phyloP scores from a whole-genome alignment of 495 filamentous ascomycete species.

The Neurospora sp. region DNA sequence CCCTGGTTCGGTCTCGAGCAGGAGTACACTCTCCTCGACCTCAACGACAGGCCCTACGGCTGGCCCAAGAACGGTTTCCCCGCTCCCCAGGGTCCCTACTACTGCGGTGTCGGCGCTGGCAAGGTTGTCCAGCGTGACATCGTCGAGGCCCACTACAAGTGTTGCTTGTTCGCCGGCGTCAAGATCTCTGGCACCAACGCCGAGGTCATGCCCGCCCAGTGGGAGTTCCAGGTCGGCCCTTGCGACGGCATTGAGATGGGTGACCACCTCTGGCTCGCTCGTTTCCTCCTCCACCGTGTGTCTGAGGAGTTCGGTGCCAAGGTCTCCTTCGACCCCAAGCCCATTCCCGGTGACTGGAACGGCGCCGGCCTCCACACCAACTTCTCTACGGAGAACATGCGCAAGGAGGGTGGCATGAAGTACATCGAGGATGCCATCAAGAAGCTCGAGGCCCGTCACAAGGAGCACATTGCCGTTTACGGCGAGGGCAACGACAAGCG shows the following conservation, averaged over 20 bases:
- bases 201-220: slow-evolving; percentile 88
- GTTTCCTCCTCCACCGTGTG: slow-evolving; percentile 91
- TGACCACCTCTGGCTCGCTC: slow-evolving; percentile 95
- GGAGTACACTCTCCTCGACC: slow-evolving; percentile 63
- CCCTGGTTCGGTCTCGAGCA: slow-evolving; percentile 99
- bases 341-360: slow-evolving; percentile 99
- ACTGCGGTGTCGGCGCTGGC: slow-evolving; percentile 96
- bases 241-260: slow-evolving; percentile 88
- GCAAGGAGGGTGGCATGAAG: slow-evolving; percentile 90
- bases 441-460: slow-evolving; percentile 71
- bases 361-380: slow-evolving; percentile 95
- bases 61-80: slow-evolving; percentile 94
- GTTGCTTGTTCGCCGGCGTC: slow-evolving; percentile 83
- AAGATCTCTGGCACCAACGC: slow-evolving; percentile 98
- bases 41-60: slow-evolving; percentile 79
- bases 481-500: slow-evolving; percentile 86
- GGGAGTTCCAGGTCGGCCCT: slow-evolving; percentile 98
- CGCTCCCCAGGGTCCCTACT: slow-evolving; percentile 90
- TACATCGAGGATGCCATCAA: slow-evolving; percentile 59
- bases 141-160: slow-evolving; percentile 97
- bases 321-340: slow-evolving; percentile 95
- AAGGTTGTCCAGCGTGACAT: slow-evolving; percentile 98
- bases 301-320: slow-evolving; percentile 95
- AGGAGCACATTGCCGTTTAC: slow-evolving; percentile 95
- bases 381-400: slow-evolving; percentile 81